Conservation (phyloP, 495 filamentous ascomycete species). For the Penicillium ucsense region DNA sequence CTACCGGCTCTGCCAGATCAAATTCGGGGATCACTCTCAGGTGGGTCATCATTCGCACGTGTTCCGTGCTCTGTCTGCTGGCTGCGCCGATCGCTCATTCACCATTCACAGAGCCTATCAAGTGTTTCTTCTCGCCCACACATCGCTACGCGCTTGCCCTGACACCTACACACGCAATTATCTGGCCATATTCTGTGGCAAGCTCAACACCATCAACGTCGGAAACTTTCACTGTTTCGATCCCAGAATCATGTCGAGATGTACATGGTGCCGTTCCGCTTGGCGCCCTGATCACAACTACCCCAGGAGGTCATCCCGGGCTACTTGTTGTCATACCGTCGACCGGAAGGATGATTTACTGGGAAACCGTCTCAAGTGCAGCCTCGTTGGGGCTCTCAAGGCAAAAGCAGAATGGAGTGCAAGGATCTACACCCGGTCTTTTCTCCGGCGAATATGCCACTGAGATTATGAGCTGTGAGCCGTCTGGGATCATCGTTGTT, state of each 20-base stretch:
- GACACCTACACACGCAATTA: constrained; percentile 67
- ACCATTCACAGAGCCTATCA: constrained; percentile 20
- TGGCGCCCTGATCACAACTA: constrained; percentile 68
- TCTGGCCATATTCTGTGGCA: constrained; percentile 69
- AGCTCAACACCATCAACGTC: constrained; percentile 47
- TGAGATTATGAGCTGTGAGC: constrained; percentile 71
- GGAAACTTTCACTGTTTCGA: constrained; percentile 63
- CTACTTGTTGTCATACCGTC: constrained; percentile 74
- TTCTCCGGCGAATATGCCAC: constrained; percentile 67
- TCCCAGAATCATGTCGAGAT: constrained; percentile 62
- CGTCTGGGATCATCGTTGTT: constrained; percentile 72
- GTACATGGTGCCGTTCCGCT: constrained; percentile 60
- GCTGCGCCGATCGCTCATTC: constrained; percentile 3
- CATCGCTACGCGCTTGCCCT: constrained; percentile 68
- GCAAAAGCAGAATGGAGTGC: constrained; percentile 67
- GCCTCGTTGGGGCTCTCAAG: constrained; percentile 64
- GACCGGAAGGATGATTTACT: constrained; percentile 80
- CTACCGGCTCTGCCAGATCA: constrained; percentile 71
- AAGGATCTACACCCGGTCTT: constrained; percentile 61
- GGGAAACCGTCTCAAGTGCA: constrained; percentile 85
- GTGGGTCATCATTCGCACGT: constrained; percentile 26
- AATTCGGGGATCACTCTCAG: constrained; percentile 49
- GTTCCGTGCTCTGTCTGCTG: no score
- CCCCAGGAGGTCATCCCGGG: constrained; percentile 65
- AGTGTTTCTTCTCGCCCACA: constrained; percentile 52